Evolutionary conservation across 257 asterid species (phyloP), one percentile per base, ranked within the genome.

Genomic region (Mitragyna speciosa): DNA sequence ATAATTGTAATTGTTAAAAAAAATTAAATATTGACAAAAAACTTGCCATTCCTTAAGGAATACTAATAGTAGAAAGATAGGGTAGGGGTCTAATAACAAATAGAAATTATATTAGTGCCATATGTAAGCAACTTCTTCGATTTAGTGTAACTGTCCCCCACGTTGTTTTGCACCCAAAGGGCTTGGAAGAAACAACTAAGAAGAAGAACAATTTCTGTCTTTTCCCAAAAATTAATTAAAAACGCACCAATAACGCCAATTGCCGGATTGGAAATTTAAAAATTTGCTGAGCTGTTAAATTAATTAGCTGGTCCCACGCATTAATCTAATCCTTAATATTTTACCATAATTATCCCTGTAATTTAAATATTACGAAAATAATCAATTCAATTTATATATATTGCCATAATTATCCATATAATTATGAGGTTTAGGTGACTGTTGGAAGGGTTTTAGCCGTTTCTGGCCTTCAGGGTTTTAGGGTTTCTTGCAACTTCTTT

Each of bases 401-500:
- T 45, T 43, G 45, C 22, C 75, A 47, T 70, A 24, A 70, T 45
- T 43, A 47, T 47, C 58, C 36, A 47, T 70, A 11, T 3, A 47
- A n/a, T 47, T 43, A 45, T 24, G 59, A 14, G 54, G 30, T 10
- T 39, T n/a, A 10, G 73, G 74, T 0, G 75, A 70, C 75, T 70
- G 58, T 70, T 70, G 75, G 30, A 36, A 15, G 39, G 75, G 75
- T n/a, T 45, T 70, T 70, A 70, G 75, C 75, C 75, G 75, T 12
- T 43, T 24, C 12, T 12, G 33, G 56, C 52, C 22, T 22, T 70
- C 52, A 70, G 75, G 58, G 56, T 70, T 70, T 70, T 70, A 43
- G 75, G 75, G 75, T 24, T 70, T 41, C 54, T 45, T 43, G 75
- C 22, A 70, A 31, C 17, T 5, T 0, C 17, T 28, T 64, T 26